Conservation (phyloP, 257 asterid genomes). For the Nemophila menziesii region DNA sequence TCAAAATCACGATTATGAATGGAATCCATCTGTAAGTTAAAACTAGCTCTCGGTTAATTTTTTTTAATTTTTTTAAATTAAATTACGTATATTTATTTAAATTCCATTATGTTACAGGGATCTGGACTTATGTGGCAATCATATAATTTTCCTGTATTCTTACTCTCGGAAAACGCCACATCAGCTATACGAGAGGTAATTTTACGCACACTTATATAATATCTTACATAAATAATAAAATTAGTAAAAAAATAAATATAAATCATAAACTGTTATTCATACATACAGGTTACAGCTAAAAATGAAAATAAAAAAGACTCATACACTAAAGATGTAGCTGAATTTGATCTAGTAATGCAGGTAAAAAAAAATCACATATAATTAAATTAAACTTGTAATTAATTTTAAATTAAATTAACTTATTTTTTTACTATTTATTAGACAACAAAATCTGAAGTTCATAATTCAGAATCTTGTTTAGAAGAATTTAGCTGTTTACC, state of each 20-base stretch:
- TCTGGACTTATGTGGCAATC: constrained; percentile 96
- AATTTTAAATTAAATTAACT: constrained; percentile 5
- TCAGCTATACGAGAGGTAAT: constrained; percentile 65
- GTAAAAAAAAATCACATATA: constrained; percentile 22
- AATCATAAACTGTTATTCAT: constrained; percentile 5
- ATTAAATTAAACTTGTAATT: not conserved
- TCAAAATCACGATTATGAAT: constrained; percentile 45
- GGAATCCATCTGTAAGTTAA: constrained; percentile 83
- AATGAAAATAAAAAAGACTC: constrained; percentile 46
- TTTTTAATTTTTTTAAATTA: too few relatives aligned
- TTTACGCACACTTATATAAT: constrained; percentile 9
- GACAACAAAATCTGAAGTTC: constrained; percentile 94
- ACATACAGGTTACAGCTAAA: constrained; percentile 46
- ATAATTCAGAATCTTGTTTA: constrained; percentile 79
- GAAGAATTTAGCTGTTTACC: constrained; percentile 82
- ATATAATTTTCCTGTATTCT: constrained; percentile 81
- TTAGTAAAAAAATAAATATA: too few relatives aligned
- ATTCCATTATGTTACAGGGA: constrained; percentile 53
- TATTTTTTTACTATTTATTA: constrained; percentile 17
- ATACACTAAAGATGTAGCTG: constrained; percentile 54
- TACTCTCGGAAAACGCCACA: constrained; percentile 68
- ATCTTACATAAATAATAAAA: not conserved
- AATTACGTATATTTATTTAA: too few relatives aligned
- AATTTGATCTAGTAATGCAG: constrained; percentile 96
- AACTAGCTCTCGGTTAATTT: constrained; percentile 19